phyloP scores from a whole-genome alignment of 2,329 filamentous ascomycete genomes.

The Leptographium wingfieldii region DNA sequence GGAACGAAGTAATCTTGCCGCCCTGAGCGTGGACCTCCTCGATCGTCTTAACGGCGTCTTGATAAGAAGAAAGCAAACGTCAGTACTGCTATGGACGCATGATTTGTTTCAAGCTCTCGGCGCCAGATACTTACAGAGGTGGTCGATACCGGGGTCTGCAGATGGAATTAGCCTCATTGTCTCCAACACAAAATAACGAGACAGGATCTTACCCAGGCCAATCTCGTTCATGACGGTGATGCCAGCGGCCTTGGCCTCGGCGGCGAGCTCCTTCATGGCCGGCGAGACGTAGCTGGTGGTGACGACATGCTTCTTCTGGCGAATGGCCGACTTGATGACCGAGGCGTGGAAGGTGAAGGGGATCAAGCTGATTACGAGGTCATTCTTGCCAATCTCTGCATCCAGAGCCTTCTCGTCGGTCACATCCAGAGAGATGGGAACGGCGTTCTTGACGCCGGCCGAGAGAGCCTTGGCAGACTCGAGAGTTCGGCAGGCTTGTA shows the following conservation, averaged over 20 bases:
- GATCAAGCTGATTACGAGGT: constrained; percentile 71
- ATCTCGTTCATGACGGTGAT: constrained; percentile 99
- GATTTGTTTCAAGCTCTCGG: background rate
- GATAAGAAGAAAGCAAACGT: background rate
- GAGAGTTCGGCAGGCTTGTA: constrained; percentile 66
- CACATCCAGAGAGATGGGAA: constrained; percentile 75
- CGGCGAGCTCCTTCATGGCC: constrained; percentile 81
- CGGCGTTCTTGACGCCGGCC: constrained; percentile 58
- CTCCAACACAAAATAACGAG: background rate
- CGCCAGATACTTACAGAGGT: constrained; percentile 32
- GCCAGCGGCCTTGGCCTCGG: constrained; percentile 71
- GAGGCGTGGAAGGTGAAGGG: constrained; percentile 82
- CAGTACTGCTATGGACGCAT: background rate
- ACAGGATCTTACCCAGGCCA: constrained; percentile 33
- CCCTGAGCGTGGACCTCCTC: constrained; percentile 75
- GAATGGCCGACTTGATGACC: constrained; percentile 89
- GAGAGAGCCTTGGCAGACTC: constrained; percentile 64
- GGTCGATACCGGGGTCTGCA: constrained; percentile 57
- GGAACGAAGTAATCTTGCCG: constrained; percentile 73
- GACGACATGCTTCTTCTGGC: constrained; percentile 89
- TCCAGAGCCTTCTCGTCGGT: constrained; percentile 65
- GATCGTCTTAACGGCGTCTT: constrained; percentile 76
- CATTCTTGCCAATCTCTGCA: constrained; percentile 64
- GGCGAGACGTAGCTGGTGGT: constrained; percentile 90
- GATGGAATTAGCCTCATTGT: background rate